Base-by-base conservation (phyloP, 352 stramenopile species). In the Phytophthora lateralis region DNA sequence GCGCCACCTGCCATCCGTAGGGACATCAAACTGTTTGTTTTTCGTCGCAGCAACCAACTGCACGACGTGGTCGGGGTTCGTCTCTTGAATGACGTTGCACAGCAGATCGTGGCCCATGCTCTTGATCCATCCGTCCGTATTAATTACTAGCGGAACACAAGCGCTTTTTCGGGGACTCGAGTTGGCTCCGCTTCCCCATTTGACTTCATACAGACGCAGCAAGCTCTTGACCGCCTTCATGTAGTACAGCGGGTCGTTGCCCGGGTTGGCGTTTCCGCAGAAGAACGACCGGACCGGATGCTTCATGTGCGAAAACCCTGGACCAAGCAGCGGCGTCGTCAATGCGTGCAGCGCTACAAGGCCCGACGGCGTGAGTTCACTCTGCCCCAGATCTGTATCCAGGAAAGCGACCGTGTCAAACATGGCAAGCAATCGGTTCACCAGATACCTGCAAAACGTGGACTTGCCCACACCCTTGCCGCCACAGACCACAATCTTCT, bases 71-170 rank as follows among this genome's bases (percentile, higher is more conserved):
- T 91, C 76, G 12, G 95, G 95, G 39, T 74, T 67, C 2, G 91
- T 73, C 44, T 85, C 76, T 29, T 93, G 67, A 30, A 99, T 92
- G 35, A 98, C 80, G 18, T 82, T 83, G 51, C 90, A 95, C 32
- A 99, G 82, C 55, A 99, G 76, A 58, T 99, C 89, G 60, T 95
- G 90, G 9, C 97, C 97, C 78, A 99, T 96, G 47, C 95, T 97
- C 78, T 98, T 98, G 54, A 99, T 89, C 96, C 96, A 99, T 38
- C 97, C 97, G 71, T 98, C 96, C 14, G 96, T 98, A 69, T 99
- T 99, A 59, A 99, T 85, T 12, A 99, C 72, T 1, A 99, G 76
- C 29, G 96, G 96, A 24, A 97, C 76, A 35, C 62, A 34, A 26
- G 51, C 24, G 12, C 44, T 60, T 48, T 29, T 67, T 49, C 11